Evolutionary conservation across 1,284 basidiomycete genomes (phyloP), one percentile per base, ranked within the genome.

Genomic region (Xanthoconium separans): DNA sequence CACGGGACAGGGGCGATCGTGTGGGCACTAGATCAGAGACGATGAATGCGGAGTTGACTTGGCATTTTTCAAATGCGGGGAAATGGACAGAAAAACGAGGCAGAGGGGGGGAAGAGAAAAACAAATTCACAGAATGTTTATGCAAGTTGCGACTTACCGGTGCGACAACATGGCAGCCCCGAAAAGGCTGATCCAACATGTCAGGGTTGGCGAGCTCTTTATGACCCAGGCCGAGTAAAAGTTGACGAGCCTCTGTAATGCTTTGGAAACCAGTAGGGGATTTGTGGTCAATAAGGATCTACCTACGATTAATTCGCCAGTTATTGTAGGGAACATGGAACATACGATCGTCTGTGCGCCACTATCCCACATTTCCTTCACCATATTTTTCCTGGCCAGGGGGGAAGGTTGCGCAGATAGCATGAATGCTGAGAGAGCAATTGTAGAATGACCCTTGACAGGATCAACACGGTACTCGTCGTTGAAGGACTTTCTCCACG

Each of bases 341-440:
- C 78, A 61, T 63, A 92, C 89, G 47, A 95, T 84, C 15, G 84
- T 81, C 62, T 89, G 82, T 33, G 93, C 93, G 31, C 90, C 91
- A 60, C 90, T 93, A 47, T 91, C 80, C 94, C 94, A 97, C 80
- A 96, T 89, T 62, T 91, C 83, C 61, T 87, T 84, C 8, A 95
- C 79, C 42, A 93, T 70, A 5, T 79, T 75, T 70, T 85, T 87
- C 46, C 89, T 82, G 6, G 84, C 80, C 9, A 82, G 62, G 41
- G 83, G 71, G 11, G 79, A 86, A 3, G 84, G 75, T 15, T 95
- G 75, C 8, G 89, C 82, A 15, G 90, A 87, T 1, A 99, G 76
- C 63, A 87, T 78, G 73, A 96, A 98, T 0, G 95, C 90, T 20
- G 91, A 93, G 33, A 99, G 69, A 1, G 89, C 92, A 36, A 98